Percentiles rank a stretch among this genome's conserved stretches.
Conservation (phyloP, 2,329 filamentous ascomycete genomes). For the Coniochaeta sp. region DNA sequence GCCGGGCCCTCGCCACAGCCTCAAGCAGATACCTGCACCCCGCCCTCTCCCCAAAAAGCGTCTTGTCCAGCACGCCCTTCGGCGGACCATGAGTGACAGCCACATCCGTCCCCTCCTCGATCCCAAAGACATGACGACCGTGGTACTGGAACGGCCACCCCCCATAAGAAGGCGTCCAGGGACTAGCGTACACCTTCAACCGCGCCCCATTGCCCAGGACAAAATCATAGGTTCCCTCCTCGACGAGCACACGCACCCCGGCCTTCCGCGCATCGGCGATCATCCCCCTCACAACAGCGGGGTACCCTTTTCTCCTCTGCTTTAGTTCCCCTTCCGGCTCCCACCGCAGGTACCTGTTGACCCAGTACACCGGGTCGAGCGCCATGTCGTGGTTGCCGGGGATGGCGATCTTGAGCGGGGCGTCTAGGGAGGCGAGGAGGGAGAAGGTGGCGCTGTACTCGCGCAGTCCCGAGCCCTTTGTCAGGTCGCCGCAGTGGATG, state of each 20-base stretch:
- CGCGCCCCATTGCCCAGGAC: slow-evolving; percentile 38
- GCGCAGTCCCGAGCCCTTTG: slow-evolving; percentile 27
- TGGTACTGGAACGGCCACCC: slow-evolving; percentile 44
- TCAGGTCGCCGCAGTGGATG: slow-evolving; percentile 47
- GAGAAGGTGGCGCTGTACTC: slow-evolving; percentile 33
- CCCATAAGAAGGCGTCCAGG: slow-evolving; percentile 38
- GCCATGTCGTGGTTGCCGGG: slow-evolving; percentile 47
- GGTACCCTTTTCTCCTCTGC: background rate
- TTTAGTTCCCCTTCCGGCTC: background rate
- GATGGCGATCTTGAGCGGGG: slow-evolving; percentile 45
- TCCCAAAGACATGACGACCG: slow-evolving; percentile 28
- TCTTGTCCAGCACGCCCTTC: slow-evolving; percentile 38
- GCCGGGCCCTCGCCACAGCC: slow-evolving; percentile 33
- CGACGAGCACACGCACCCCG: slow-evolving; percentile 26
- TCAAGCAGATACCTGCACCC: slow-evolving; percentile 37
- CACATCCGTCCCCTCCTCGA: slow-evolving; percentile 31
- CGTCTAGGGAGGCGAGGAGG: slow-evolving; percentile 30
- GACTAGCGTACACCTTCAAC: slow-evolving; percentile 45
- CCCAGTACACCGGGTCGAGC: slow-evolving; percentile 17
- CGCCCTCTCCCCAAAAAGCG: slow-evolving; percentile 16
- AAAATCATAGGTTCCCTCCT: slow-evolving; percentile 42
- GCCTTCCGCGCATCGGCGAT: background rate
- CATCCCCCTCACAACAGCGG: background rate
- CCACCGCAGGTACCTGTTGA: background rate
- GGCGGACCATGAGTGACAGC: slow-evolving; percentile 50